A percentile compares a stretch with the other conserved stretches of the same genome.
Evolutionary conservation across 306 rosid species (phyloP).

Genomic region (Quillaja saponaria): DNA sequence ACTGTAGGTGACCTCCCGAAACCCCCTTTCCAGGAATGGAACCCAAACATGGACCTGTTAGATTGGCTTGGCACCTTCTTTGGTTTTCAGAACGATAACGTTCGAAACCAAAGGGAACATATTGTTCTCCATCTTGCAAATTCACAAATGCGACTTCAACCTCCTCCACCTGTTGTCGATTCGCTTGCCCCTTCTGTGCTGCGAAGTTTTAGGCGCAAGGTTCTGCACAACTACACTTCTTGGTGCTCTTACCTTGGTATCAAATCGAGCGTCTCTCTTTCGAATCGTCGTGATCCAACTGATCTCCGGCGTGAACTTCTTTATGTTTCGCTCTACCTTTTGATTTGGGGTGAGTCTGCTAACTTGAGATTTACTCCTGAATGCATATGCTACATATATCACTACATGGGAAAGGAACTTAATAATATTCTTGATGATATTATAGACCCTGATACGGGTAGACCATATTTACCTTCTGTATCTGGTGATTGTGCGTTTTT

Average conservation of each 20-base stretch:
- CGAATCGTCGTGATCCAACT: constrained; percentile 41
- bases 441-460: constrained; percentile 63
- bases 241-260: constrained; percentile 86
- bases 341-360: constrained; percentile 91
- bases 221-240: constrained; percentile 62
- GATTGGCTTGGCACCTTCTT: constrained; percentile 76
- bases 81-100: constrained; percentile 85
- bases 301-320: constrained; percentile 64
- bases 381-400: constrained; percentile 72
- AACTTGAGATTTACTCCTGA: constrained; percentile 79
- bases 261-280: constrained; percentile 43
- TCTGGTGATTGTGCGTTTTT: constrained; percentile 68
- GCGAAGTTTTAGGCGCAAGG: constrained; percentile 50
- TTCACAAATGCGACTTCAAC: constrained; percentile 85
- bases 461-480: constrained; percentile 55
- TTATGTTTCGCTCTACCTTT: constrained; percentile 64
- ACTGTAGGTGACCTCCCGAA: constrained; percentile 73
- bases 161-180: constrained; percentile 44
- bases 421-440: constrained; percentile 55
- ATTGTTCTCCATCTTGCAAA: constrained; percentile 89
- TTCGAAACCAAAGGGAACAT: constrained; percentile 88
- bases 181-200: constrained; percentile 56
- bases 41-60: constrained; percentile 62
- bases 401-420: constrained; percentile 82
- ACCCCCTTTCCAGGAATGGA: constrained; percentile 59